These are phyloP conservation scores for Emmonsiellopsis sp. DNA, from an alignment of 2,329 filamentous ascomycete genomes.

Conservation along the genomic window DNA sequence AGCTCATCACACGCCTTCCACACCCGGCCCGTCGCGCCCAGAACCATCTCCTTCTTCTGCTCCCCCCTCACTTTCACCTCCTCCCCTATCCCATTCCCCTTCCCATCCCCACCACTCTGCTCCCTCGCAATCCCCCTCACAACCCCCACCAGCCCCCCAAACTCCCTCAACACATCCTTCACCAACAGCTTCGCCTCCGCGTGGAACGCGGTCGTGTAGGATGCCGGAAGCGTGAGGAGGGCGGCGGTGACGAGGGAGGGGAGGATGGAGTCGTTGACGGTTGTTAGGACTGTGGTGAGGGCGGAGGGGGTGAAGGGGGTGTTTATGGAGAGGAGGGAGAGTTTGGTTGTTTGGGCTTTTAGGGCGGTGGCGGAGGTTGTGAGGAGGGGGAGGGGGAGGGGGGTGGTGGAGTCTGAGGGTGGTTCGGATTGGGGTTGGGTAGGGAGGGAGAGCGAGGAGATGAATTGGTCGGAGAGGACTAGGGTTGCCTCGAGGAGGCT, in stretches of 20 bases:
- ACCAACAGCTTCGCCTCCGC: conserved; percentile 54
- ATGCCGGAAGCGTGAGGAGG: conserved; percentile 52
- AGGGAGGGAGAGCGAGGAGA: conserved; percentile 24
- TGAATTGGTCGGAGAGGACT: conserved; percentile 32
- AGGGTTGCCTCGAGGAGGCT: conserved; percentile 25
- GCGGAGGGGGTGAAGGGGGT: conserved; percentile 77
- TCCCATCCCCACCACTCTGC: conserved; percentile 22
- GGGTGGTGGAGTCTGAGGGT: conserved; percentile 9
- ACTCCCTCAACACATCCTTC: conserved; percentile 52
- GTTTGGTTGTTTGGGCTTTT: conserved; percentile 74
- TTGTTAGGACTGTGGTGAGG: conserved; percentile 58
- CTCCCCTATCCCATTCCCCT: background rate
- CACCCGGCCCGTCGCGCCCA: conserved; percentile 64
- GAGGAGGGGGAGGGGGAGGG: conserved; percentile 54
- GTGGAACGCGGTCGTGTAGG: conserved; percentile 56
- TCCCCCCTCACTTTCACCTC: conserved; percentile 19
- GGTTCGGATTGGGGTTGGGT: background rate
- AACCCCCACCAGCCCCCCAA: conserved; percentile 51
- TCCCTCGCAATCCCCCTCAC: conserved; percentile 43
- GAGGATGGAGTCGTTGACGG: conserved; percentile 64
- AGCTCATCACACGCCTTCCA: conserved; percentile 79
- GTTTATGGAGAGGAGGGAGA: conserved; percentile 79
- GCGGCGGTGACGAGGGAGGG: conserved; percentile 65
- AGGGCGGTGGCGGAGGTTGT: conserved; percentile 64
- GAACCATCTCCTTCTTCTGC: conserved; percentile 43